A percentile compares a stretch with the other conserved stretches of the same genome.
These are phyloP conservation scores for Acanthamoeba royreba DNA, from an alignment of 208 protist species.

Conservation along the genomic window DNA sequence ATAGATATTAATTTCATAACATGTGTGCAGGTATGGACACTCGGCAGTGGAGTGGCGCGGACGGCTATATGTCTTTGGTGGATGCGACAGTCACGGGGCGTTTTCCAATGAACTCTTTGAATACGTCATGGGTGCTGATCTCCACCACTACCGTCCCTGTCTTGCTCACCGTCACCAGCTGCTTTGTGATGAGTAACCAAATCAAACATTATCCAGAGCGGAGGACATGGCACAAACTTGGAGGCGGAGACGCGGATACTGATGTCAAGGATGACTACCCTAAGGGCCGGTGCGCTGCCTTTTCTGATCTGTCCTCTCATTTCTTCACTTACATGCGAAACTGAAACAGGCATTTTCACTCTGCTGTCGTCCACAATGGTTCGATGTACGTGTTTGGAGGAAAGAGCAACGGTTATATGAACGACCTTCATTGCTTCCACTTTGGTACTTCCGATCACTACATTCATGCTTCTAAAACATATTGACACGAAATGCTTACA, in stretches of 20 bases:
- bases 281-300: neutral
- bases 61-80: slow-evolving; percentile 3
- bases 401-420: slow-evolving; percentile 45
- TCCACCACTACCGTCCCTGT: neutral
- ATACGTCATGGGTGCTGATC: neutral
- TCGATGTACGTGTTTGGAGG: slow-evolving; percentile 34
- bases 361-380: neutral
- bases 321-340: neutral
- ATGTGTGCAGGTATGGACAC: neutral
- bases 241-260: neutral
- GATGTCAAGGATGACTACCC: neutral
- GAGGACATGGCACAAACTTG: neutral
- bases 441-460: neutral
- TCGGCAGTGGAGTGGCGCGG: neutral
- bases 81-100: neutral
- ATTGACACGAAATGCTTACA: neutral
- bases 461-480: neutral
- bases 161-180: neutral
- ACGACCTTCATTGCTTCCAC: slow-evolving; percentile 1
- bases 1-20: too few species aligned
- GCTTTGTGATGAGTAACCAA: neutral
- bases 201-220: neutral
- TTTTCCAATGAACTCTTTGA: neutral
- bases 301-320: neutral
- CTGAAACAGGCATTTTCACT: slow-evolving; percentile 7